Conservation (phyloP, 306 rosid genomes). For the Citrullus mucosospermus region DNA sequence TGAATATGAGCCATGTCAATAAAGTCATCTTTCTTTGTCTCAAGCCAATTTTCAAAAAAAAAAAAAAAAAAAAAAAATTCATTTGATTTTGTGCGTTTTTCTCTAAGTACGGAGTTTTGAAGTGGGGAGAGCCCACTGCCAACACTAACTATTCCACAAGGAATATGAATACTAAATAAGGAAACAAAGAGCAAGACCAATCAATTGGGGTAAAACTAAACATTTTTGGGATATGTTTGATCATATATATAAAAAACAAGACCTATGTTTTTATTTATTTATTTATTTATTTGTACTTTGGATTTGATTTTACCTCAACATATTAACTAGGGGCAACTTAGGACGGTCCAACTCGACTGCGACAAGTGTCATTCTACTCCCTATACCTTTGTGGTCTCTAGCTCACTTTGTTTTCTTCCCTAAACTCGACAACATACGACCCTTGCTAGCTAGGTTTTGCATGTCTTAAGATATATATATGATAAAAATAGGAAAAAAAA, state of each 20-base stretch:
- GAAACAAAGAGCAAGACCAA: background rate
- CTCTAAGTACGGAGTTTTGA: background rate
- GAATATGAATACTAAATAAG: background rate
- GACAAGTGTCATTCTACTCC: background rate
- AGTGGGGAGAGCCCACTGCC: background rate
- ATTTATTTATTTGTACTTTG: background rate
- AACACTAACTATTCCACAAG: background rate
- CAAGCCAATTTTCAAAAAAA: background rate
- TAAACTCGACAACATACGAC: background rate
- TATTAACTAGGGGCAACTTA: background rate
- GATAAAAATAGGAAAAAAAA: background rate
- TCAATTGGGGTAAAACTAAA: background rate
- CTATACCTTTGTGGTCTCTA: background rate
- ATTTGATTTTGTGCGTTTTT: background rate
- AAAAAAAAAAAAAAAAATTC: no score
- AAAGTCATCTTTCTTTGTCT: background rate
- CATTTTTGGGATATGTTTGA: background rate
- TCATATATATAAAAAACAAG: background rate
- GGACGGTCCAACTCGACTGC: background rate
- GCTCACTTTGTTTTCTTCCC: background rate
- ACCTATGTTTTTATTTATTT: background rate
- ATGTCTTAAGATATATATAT: background rate
- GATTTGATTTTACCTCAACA: constrained; percentile 2
- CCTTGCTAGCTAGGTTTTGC: background rate
- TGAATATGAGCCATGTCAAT: background rate